Base-by-base conservation (phyloP, 805 yeast genomes). In the Suhomyces sp. region DNA sequence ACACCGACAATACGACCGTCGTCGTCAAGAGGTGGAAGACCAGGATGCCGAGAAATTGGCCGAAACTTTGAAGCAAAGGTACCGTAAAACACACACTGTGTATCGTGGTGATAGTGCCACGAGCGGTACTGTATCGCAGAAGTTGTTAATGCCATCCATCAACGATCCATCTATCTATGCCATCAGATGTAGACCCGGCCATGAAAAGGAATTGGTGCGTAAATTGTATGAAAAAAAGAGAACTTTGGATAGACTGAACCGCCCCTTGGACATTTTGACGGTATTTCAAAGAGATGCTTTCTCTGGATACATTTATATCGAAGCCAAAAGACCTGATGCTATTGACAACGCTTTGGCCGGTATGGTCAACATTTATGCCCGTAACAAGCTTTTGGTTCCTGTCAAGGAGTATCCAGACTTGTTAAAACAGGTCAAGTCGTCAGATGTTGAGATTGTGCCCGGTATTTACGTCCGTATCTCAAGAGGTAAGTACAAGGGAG, bases 81-180 rank as follows among this genome's bases (percentile, higher is more conserved):
- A 94, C 70, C 96, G 98, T 57, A 86, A 96, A 63, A 82, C 90
- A 2, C 84, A 90, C 40, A 83, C 87, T 36, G 88, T 88, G 56
- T 92, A 88, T 70, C 81, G 96, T 64, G 97, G 96, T 46, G 87
- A 90, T 51, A 90, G 91, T 33, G 82, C 87, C 46, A 69, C 78
- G 29, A 69, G 72, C 49, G 79, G 78, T 40, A 67, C 78, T 3
- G 97, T 93, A 10, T 94, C 98, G 5, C 99, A 94, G 69, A 86
- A 96, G 65, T 82, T 94, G 62, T 79, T 94, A 61, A 79, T 94
- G 70, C 99, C 99, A 10, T 90, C 97, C 31, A 96, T 94, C 54
- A 90, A 92, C 63, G 97, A 94, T 67, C 98, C 99, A 7, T 85
- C 90, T 51, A 90, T 94, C 62, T 94, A 97, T 88, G 98, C 97